These are phyloP conservation scores for Cercophora newfieldiana DNA, from an alignment of 495 filamentous ascomycete species.

Conservation along the genomic window DNA sequence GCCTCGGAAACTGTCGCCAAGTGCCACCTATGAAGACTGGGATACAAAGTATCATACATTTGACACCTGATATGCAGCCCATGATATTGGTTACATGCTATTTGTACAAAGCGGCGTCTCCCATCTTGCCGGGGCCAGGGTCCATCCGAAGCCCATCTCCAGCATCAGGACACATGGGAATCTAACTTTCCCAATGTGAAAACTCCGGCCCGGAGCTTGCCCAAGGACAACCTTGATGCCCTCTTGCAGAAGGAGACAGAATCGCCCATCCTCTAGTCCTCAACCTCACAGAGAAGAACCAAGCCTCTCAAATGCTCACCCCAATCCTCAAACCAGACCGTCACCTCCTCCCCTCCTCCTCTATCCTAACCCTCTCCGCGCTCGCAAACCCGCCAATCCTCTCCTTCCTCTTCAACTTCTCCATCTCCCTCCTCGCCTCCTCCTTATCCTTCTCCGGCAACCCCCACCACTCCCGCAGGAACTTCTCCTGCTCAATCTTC, in stretches of 20 bases:
- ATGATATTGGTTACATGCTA: too few species aligned
- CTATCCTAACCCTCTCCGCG: constrained; percentile 9
- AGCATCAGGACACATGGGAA: too few species aligned
- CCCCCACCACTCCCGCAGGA: constrained; percentile 62
- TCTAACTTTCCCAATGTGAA: too few species aligned
- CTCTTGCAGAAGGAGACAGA: too few species aligned
- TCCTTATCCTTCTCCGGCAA: constrained; percentile 52
- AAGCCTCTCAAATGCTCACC: background rate
- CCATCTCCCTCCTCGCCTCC: constrained; percentile 36
- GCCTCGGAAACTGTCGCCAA: background rate
- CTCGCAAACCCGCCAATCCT: constrained; percentile 38
- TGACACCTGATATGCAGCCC: too few species aligned
- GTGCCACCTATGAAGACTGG: background rate
- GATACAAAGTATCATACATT: too few species aligned
- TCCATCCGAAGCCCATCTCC: too few species aligned
- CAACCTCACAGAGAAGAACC: background rate
- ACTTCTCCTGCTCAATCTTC: constrained; percentile 56
- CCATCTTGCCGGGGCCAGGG: too few species aligned
- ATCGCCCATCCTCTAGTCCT: too few species aligned
- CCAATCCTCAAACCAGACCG: background rate
- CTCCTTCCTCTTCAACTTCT: constrained; percentile 41
- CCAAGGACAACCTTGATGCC: too few species aligned
- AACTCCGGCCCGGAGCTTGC: too few species aligned
- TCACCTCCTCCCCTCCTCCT: constrained; percentile 1
- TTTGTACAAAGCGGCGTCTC: too few species aligned